Base-by-base conservation (phyloP, 2,329 filamentous ascomycete genomes). In the Chalara sp. region DNA sequence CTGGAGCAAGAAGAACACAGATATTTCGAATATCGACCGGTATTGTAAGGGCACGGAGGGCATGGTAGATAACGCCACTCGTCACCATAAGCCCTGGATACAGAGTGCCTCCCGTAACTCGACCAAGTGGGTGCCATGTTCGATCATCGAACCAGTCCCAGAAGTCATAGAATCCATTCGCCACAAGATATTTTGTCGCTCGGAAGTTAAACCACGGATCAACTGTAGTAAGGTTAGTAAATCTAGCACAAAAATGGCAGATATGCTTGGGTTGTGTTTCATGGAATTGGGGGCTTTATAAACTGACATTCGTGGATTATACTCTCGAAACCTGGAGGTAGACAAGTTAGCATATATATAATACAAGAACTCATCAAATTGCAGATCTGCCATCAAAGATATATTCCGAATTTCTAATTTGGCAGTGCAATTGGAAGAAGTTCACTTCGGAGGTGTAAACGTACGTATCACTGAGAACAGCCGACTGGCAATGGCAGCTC, bases 131-230 rank as follows among this genome's bases (percentile, higher is more conserved):
- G 72, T 99, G 92, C 93, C 93, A 99, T 82, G 93, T 99, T 76
- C 93, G 85, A 76, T 99, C 93, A 72, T 99, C 93, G 67, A 99
- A 99, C 93, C 93, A 99, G 70, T 99, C 92, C 93, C 93, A 99
- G 70, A 99, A 99, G 70, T 87, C 90, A 72, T 96, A 95, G 75
- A 99, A 97, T 63, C 93, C 93, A 83, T 99, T 83, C 67, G 92
- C 82, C 50, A 99, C 89, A 50, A 99, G 81, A 67, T 99, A 97
- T 73, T 97, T 97, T 51, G 93, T 97, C 60, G 93, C 93, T 71
- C 93, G 81, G 73, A 99, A 99, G 73, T 99, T 99, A 76, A 99
- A 99, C 93, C 93, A 99, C 35, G 93, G 93, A 73, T 99, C 93
- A 74, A 99, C 92, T 99, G 67, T 43, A 65, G n/a, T 37, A 37